Base-by-base conservation (phyloP, 2,329 filamentous ascomycete species). In the Graphilbum ipis-grandicollis region DNA sequence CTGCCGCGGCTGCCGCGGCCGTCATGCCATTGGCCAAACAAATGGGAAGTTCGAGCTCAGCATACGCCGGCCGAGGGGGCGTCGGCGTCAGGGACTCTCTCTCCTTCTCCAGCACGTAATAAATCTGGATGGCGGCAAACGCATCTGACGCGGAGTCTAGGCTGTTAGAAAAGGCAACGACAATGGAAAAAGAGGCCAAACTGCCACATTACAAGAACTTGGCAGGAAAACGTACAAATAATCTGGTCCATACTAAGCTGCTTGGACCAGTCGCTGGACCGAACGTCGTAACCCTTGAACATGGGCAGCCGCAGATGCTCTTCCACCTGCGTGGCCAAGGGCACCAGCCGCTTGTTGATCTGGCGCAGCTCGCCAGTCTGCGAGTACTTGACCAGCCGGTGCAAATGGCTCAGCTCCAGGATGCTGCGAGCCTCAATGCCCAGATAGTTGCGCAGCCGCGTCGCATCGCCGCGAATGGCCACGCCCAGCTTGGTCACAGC, bases 81-180 rank as follows among this genome's bases (percentile, higher is more conserved):
- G 59, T 66, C 2, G 84, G 84, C 12, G 70, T 56, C 42, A 93
- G 60, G 7, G 61, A 58, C 46, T 70, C 62, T 14, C 86, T 66
- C 47, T 79, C 71, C 35, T 68, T 57, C 39, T 94, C 77, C 32
- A 93, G 59, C 1, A 68, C 65, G 41, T 82, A 63, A 48, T 73
- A 93, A 2, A 94, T 59, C 39, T 82, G 77, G 10, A 79, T 56
- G 31, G 75, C 71, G 41, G 80, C 84, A 51, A 93, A 94, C 0
- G 83, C 79, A 52, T 93, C 84, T 1, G 81, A 76, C 12, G 83
- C 84, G 9, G 82, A 75, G 54, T 86, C 76, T 81, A n/a, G n/a
- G n/a, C n/a, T 40, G 42, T 30, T 10, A 33, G 12, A 5, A 33
- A 18, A 19, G n/a, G 8, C 30, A 18, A 18, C 6, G 15, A 7